phyloP scores from a whole-genome alignment of 2,329 filamentous ascomycete species.

The Diaporthe citriasiana region DNA sequence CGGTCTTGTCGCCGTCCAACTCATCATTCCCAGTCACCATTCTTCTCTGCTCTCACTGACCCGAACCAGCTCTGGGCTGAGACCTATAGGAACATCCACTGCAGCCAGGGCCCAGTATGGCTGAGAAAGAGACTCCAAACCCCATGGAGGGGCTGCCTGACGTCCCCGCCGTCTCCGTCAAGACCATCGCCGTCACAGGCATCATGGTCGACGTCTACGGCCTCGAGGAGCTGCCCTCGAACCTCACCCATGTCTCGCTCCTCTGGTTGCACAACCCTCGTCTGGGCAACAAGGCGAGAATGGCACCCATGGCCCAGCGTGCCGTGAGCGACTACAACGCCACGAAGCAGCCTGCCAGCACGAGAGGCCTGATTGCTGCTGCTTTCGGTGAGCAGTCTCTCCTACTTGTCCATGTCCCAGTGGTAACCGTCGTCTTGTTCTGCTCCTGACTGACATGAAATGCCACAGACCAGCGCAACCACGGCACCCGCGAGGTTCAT shows the following conservation, averaged over 20 bases:
- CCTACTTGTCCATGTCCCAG: background rate
- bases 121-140: conserved; percentile 39
- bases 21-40: background rate
- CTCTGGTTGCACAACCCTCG: conserved; percentile 95
- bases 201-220: conserved; percentile 86
- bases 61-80: background rate
- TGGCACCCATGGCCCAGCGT: conserved; percentile 80
- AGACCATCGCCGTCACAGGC: conserved; percentile 80
- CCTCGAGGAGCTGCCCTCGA: conserved; percentile 76
- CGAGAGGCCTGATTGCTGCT: conserved; percentile 79
- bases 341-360: conserved; percentile 49
- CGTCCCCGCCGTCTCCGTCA: conserved; percentile 70
- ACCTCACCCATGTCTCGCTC: conserved; percentile 73
- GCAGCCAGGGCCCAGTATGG: background rate
- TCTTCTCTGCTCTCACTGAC: background rate
- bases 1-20: background rate
- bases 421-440: too few relatives aligned
- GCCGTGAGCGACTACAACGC: conserved; percentile 78
- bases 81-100: background rate
- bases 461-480: conserved; percentile 84
- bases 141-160: conserved; percentile 51
- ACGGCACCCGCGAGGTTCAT: conserved; percentile 81
- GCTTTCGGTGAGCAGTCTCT: conserved; percentile 66
- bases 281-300: conserved; percentile 76
- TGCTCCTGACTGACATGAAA: background rate